Evolutionary conservation across 805 yeast species (phyloP).

Genomic region (Lipomyces sp.): DNA sequence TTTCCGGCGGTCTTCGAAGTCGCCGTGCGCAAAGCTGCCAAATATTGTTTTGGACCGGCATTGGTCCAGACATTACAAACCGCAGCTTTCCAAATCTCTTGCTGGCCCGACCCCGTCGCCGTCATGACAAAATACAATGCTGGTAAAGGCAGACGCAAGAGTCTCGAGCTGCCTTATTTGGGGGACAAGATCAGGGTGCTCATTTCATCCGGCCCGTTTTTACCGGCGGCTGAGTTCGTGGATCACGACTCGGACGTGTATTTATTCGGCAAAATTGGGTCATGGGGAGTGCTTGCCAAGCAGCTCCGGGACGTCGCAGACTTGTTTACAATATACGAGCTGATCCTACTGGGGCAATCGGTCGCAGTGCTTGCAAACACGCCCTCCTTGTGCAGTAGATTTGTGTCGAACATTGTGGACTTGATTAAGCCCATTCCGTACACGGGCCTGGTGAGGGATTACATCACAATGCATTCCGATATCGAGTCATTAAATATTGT

Average conservation of each 20-base stretch:
- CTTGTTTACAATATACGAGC: slow-evolving; percentile 25
- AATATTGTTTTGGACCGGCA: slow-evolving; percentile 11
- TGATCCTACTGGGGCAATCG: slow-evolving; percentile 25
- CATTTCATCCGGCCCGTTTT: slow-evolving; percentile 20
- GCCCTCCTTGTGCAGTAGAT: slow-evolving; percentile 29
- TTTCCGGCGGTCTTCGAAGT: slow-evolving; percentile 32
- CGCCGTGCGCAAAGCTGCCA: slow-evolving; percentile 26
- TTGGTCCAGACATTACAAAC: slow-evolving; percentile 27
- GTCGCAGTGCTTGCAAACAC: slow-evolving; percentile 27
- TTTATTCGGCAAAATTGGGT: slow-evolving; percentile 25
- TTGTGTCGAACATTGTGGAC: slow-evolving; percentile 30
- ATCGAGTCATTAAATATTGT: slow-evolving; percentile 20
- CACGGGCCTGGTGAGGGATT: slow-evolving; percentile 31
- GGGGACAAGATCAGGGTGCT: slow-evolving; percentile 28
- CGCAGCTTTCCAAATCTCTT: slow-evolving; percentile 31
- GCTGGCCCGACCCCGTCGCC: slow-evolving; percentile 34
- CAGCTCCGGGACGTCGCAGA: slow-evolving; percentile 22
- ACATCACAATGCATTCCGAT: slow-evolving; percentile 34
- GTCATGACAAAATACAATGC: slow-evolving; percentile 12
- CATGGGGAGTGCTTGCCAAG: slow-evolving; percentile 29
- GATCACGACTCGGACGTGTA: slow-evolving; percentile 14
- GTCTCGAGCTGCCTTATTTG: slow-evolving; percentile 29
- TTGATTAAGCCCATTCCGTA: slow-evolving; percentile 35
- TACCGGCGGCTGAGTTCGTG: slow-evolving; percentile 26
- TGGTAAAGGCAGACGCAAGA: slow-evolving; percentile 16